These are phyloP conservation scores for Ustilago hordei DNA, from an alignment of 1,284 basidiomycete species.

Conservation along the genomic window DNA sequence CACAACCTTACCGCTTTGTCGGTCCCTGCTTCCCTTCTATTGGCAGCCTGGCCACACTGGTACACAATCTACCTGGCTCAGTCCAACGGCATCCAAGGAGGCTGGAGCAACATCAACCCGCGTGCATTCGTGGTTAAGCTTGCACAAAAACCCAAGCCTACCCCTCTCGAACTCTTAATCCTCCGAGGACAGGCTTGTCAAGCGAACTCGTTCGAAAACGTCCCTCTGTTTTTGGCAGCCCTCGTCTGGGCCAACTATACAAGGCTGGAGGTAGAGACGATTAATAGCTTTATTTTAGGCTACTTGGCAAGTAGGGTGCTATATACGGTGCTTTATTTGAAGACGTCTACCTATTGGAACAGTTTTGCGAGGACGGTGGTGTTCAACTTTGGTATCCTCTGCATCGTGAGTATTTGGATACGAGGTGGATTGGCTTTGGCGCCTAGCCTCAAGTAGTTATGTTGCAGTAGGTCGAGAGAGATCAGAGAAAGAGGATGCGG, in stretches of 20 bases:
- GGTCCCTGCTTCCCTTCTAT: constrained; percentile 27
- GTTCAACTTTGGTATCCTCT: constrained; percentile 44
- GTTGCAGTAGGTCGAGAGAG: too few relatives aligned
- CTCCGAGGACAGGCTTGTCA: constrained; percentile 56
- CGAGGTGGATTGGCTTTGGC: constrained; percentile 23
- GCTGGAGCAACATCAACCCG: constrained; percentile 63
- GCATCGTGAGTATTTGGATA: constrained; percentile 37
- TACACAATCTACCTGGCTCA: constrained; percentile 59
- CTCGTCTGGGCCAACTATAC: constrained; percentile 41
- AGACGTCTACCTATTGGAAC: constrained; percentile 15
- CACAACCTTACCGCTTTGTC: constrained; percentile 43
- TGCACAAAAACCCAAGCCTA: constrained; percentile 37
- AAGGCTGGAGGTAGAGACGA: neutral
- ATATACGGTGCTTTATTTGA: constrained; percentile 40
- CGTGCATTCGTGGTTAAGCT: constrained; percentile 49
- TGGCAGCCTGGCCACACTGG: constrained; percentile 59
- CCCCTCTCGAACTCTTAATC: constrained; percentile 46
- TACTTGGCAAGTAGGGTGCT: constrained; percentile 26
- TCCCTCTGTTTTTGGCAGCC: constrained; percentile 33
- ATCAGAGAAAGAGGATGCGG: too few relatives aligned
- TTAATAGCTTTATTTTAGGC: constrained; percentile 40
- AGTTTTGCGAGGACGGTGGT: constrained; percentile 46
- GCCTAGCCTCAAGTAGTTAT: constrained; percentile 18
- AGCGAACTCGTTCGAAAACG: constrained; percentile 48
- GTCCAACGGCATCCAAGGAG: constrained; percentile 53